Base-by-base conservation (phyloP, 768 basidiomycete genomes). In the Russula compacta region DNA sequence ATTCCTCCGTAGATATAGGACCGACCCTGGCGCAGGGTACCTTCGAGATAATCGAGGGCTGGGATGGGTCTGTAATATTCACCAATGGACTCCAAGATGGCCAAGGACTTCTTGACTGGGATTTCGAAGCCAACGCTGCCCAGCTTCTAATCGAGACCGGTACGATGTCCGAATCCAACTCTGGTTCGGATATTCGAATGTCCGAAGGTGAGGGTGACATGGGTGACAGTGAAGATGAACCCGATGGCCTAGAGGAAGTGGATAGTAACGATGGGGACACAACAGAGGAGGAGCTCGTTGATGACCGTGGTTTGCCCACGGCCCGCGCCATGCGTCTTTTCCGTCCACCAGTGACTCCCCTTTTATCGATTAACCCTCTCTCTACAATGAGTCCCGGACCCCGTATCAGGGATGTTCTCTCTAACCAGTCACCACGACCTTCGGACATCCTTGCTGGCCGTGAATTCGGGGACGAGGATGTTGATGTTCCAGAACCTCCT, bases 211-310 rank as follows among this genome's bases (percentile, higher is more conserved):
- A 71, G 6, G 77, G 54, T 15, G 59, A 61, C 44, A 56, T 60
- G 58, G 61, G 78, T 32, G 75, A 81, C 56, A 76, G 77, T 59
- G 73, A 81, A 59, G 80, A 80, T 57, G 76, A 69, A 17, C 70
- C 69, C n/a, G 73, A 73, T n/a, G 66, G 65, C 32, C 67, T 75
- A 49, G 65, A 66, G 24, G 67, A 70, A 47, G 59, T 68, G 38
- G 70, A 71, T 44, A 68, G 68, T n/a, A 69, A 72, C 52, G 85
- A 83, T 6, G 87, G 88, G 1, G 86, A 90, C 64, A 89, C 89
- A 4, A 91, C 90, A 1, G 89, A 91, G 69, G 87, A 89, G 64
- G 89, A 92, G 63, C 83, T 91, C 53, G 84, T 91, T n/a, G 87
- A 86, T 56, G 80, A 83, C 9, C 80, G 83, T 61, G 83, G 85